Evolutionary conservation across 2,329 filamentous ascomycete genomes (phyloP), one percentile per base, ranked within the genome.

Genomic region (Ceratocystis albifundus): DNA sequence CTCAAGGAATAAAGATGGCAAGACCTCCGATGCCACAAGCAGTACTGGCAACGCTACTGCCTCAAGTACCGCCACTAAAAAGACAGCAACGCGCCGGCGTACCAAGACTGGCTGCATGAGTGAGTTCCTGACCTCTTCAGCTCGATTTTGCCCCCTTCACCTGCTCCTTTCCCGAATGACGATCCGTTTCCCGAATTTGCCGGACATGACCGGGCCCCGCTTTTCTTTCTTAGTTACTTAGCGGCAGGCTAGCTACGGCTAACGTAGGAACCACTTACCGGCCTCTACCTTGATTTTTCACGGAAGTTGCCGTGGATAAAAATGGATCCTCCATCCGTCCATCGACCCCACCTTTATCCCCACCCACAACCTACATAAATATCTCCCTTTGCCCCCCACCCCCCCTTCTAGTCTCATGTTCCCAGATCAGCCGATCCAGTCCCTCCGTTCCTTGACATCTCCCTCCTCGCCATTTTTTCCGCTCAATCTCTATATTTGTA

Each of bases 91-190:
- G 25, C 82, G 84, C 71, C 90, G 87, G 74, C 81, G 92, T 71
- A 96, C 92, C 64, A 96, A 96, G 77, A 96, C 92, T 1, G 92
- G 92, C 15, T 96, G 92, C 74, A 77, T 96, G 68, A 96, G 88
- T 91, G 81, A 75, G 87, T 80, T 15, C 4, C 57, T 57, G 44
- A 28, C 46, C 22, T 55, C 41, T 22, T 64, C 41, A 1, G 7
- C 20, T 10, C 53, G 10, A 28, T 28, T 57, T 12, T 57, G 10
- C 53, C 17, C 62, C 25, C 48, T 41, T 65, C 15, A 8, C 25
- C 36, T 63, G 36, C 15, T 25, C 20, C 41, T 63, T 22, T 48
- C 4, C n/a, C 5, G 45, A 36, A 36, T 36, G 32, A 10, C 32
- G 10, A 36, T 36, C 8, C 3, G 32, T 3, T 36, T 36, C 32